Percentiles rank a stretch among this genome's conserved stretches.
Conservation (phyloP, 106 monocot species). For the Apostasia shenzhenica region DNA sequence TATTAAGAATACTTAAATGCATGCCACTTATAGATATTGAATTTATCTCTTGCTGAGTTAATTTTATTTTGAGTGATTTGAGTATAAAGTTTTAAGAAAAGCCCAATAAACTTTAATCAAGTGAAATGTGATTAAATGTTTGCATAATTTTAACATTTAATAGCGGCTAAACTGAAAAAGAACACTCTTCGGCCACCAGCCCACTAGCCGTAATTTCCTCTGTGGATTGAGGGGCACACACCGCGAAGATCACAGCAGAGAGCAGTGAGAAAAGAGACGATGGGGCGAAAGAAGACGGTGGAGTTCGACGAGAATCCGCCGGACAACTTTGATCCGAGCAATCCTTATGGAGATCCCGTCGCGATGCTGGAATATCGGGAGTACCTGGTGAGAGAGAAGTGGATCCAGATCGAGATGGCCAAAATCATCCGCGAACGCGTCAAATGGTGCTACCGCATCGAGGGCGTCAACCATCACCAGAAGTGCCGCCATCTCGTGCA, state of each 20-base stretch:
- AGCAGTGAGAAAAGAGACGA: not conserved
- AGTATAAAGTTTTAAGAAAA: no score
- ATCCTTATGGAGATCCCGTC: constrained; percentile 85
- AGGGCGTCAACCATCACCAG: constrained; percentile 83
- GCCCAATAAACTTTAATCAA: no score
- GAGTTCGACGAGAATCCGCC: constrained; percentile 95
- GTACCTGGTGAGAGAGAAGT: constrained; percentile 92
- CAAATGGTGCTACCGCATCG: constrained; percentile 90
- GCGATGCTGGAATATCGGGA: constrained; percentile 92
- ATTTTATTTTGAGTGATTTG: no score
- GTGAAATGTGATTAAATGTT: no score
- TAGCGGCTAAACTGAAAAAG: no score
- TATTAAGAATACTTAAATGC: no score
- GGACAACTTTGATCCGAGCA: constrained; percentile 70
- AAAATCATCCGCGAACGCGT: constrained; percentile 89
- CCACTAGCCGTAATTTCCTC: no score
- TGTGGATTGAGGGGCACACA: no score
- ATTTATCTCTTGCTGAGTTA: no score
- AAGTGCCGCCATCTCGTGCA: constrained; percentile 86
- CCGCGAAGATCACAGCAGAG: not conserved
- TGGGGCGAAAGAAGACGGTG: constrained; percentile 80
- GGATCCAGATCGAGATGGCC: constrained; percentile 96
- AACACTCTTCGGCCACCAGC: no score
- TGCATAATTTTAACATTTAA: no score
- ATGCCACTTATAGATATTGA: no score